These are phyloP conservation scores for Penicillium thymicola DNA, from an alignment of 2,329 filamentous ascomycete species.

Conservation along the genomic window DNA sequence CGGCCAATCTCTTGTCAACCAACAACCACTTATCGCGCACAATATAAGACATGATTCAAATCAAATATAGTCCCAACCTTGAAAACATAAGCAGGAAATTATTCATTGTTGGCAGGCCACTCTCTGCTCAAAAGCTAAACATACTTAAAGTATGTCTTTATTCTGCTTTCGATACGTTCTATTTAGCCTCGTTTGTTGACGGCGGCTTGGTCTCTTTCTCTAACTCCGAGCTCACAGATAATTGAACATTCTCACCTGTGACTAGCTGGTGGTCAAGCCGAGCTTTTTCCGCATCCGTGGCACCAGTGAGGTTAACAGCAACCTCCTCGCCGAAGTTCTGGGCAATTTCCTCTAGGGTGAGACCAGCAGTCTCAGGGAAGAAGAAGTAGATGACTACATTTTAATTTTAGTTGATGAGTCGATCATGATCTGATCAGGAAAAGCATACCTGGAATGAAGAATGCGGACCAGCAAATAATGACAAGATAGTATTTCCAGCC, in stretches of 20 bases:
- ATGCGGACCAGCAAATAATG: slow-evolving; percentile 45
- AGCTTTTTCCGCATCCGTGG: slow-evolving; percentile 40
- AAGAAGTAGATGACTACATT: slow-evolving; percentile 43
- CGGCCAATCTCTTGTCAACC: background rate
- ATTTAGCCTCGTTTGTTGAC: background rate
- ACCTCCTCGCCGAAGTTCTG: slow-evolving; percentile 52
- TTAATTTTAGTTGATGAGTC: background rate
- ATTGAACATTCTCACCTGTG: background rate
- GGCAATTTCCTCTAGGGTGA: slow-evolving; percentile 48
- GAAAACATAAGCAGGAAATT: background rate
- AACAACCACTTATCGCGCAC: background rate
- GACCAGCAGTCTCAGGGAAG: slow-evolving; percentile 43
- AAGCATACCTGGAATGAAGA: slow-evolving; percentile 40
- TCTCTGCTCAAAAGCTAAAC: background rate
- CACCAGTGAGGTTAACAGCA: slow-evolving; percentile 46
- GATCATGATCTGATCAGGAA: background rate
- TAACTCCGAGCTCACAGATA: background rate
- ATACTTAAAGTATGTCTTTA: background rate
- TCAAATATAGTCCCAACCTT: background rate
- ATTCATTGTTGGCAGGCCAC: background rate
- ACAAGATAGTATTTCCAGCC: slow-evolving; percentile 54
- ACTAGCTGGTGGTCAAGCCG: slow-evolving; percentile 18
- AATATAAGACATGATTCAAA: background rate
- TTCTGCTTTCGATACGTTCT: background rate
- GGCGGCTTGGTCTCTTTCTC: background rate